phyloP scores from a whole-genome alignment of 2,329 filamentous ascomycete genomes.

The Cordyceps javanica region DNA sequence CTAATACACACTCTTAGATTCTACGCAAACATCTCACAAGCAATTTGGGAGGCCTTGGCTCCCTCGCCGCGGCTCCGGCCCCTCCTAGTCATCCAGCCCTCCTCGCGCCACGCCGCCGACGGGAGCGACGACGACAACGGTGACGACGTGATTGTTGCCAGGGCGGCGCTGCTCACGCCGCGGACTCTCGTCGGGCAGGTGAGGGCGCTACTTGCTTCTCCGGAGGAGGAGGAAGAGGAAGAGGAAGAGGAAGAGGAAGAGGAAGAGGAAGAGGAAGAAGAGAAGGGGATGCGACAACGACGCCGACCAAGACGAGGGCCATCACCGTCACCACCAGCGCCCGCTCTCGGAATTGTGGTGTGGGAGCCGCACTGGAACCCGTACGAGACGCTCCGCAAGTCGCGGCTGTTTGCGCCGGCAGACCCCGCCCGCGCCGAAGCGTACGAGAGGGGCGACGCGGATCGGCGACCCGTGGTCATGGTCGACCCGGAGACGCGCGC shows the following conservation, averaged over 20 bases:
- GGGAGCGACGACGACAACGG: too few species aligned
- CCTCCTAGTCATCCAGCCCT: slow-evolving; percentile 54
- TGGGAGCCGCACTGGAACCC: slow-evolving; percentile 63
- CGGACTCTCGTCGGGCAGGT: slow-evolving; percentile 56
- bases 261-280: too few species aligned
- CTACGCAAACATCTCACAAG: slow-evolving; percentile 56
- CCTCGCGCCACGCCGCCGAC: too few species aligned
- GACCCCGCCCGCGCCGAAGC: background rate
- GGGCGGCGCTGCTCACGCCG: slow-evolving; percentile 52
- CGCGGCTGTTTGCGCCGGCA: slow-evolving; percentile 29
- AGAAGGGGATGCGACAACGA: too few species aligned
- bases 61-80: slow-evolving; percentile 58
- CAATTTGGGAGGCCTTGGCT: slow-evolving; percentile 60
- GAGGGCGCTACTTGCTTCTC: slow-evolving; percentile 46
- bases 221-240: too few species aligned
- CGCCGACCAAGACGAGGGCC: too few species aligned
- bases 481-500: slow-evolving; percentile 60
- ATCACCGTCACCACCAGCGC: too few species aligned
- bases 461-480: slow-evolving; percentile 42
- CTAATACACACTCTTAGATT: slow-evolving; percentile 27
- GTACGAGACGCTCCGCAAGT: slow-evolving; percentile 46
- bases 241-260: too few species aligned
- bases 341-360: too few species aligned
- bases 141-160: slow-evolving; percentile 31
- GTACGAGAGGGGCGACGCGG: background rate